These are phyloP conservation scores for Thraustotheca clavata DNA, from an alignment of 352 stramenopile species.

Conservation along the genomic window DNA sequence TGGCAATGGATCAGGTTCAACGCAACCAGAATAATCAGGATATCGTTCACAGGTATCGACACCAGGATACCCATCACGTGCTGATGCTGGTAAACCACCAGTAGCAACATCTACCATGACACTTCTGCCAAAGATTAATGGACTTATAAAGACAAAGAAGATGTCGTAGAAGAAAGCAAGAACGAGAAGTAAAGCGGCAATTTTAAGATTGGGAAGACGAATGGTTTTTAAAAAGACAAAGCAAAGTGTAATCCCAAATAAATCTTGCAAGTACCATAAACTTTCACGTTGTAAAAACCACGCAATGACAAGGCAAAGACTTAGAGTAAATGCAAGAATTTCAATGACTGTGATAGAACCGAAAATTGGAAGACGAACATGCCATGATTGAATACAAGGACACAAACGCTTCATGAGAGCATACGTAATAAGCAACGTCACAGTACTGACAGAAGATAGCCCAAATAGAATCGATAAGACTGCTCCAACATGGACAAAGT, in stretches of 20 bases:
- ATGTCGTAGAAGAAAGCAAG: slow-evolving; percentile 94
- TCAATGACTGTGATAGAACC: slow-evolving; percentile 35
- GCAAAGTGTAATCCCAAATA: slow-evolving; percentile 90
- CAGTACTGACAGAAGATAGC: slow-evolving; percentile 37
- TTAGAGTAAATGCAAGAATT: slow-evolving; percentile 35
- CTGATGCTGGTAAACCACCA: slow-evolving; percentile 62
- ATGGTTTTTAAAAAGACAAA: slow-evolving; percentile 88
- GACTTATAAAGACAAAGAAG: slow-evolving; percentile 94
- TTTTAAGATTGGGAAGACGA: slow-evolving; percentile 86
- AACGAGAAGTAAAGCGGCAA: slow-evolving; percentile 82
- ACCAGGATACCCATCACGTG: slow-evolving; percentile 51
- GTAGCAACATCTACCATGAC: slow-evolving; percentile 94
- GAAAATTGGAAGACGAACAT: slow-evolving; percentile 30
- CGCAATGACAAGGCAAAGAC: slow-evolving; percentile 31
- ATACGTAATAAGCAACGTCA: slow-evolving; percentile 45
- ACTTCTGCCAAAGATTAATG: slow-evolving; percentile 74
- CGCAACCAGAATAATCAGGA: slow-evolving; percentile 41
- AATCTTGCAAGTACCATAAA: slow-evolving; percentile 86
- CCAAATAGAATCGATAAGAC: slow-evolving; percentile 63
- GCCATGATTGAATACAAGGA: slow-evolving; percentile 29
- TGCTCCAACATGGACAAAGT: slow-evolving; percentile 52
- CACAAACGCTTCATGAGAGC: slow-evolving; percentile 32
- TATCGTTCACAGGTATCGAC: slow-evolving; percentile 74
- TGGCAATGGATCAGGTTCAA: slow-evolving; percentile 83
- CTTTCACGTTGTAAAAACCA: slow-evolving; percentile 57